Evolutionary conservation across 2,329 filamentous ascomycete species (phyloP).

Genomic region (Alternaria burnsii): DNA sequence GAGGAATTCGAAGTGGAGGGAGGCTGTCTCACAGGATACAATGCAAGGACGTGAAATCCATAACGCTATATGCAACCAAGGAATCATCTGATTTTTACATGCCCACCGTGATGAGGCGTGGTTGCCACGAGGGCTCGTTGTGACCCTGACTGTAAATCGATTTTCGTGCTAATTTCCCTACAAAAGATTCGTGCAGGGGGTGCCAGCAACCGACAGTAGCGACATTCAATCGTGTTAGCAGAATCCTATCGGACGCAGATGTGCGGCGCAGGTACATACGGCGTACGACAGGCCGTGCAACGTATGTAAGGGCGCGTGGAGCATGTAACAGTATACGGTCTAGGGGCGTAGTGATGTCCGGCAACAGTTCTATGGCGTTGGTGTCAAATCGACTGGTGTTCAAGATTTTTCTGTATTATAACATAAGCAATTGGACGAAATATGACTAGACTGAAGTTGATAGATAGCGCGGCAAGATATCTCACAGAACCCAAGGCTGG

Average conservation of each 20-base stretch:
- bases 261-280: background rate
- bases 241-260: background rate
- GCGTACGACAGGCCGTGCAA: too few species aligned
- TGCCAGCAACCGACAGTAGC: background rate
- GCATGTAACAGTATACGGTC: too few species aligned
- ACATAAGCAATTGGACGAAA: too few species aligned
- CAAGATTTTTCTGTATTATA: too few species aligned
- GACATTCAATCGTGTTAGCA: background rate
- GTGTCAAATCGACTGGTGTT: too few species aligned
- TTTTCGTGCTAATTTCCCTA: background rate
- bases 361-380: background rate
- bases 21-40: background rate
- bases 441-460: background rate
- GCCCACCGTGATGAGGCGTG: background rate
- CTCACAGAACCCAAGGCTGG: background rate
- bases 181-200: background rate
- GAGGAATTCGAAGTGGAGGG: background rate
- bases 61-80: background rate
- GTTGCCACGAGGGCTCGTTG: background rate
- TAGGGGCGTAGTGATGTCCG: background rate
- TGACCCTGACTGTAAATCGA: background rate
- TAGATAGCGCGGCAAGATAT: background rate
- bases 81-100: background rate
- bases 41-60: background rate
- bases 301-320: too few species aligned